Conservation (phyloP, 257 asterid genomes). For the Solanum corneliomulleri region DNA sequence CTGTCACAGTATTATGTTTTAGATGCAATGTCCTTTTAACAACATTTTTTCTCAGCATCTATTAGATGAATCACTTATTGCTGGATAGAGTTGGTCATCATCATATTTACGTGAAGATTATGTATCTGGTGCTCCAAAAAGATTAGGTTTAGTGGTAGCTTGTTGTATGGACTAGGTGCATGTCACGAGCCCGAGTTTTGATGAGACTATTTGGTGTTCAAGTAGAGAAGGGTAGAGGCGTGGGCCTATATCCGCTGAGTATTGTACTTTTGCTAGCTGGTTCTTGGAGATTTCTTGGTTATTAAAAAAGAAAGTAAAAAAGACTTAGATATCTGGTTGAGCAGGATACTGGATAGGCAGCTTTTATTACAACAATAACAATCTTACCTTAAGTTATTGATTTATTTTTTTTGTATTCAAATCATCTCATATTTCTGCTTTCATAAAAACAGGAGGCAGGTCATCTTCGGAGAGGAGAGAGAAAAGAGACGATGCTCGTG, state of each 20-base stretch:
- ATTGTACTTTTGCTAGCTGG: neutral
- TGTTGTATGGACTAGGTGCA: neutral
- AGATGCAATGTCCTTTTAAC: neutral
- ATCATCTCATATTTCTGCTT: neutral
- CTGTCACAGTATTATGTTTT: neutral
- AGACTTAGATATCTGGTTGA: neutral
- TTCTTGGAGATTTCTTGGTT: neutral
- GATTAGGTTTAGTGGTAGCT: neutral
- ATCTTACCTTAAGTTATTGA: neutral
- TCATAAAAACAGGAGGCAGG: conserved; percentile 26
- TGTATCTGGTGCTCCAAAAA: neutral
- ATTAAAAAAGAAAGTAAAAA: neutral
- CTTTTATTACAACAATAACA: neutral
- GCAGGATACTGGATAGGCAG: neutral
- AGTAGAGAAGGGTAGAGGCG: neutral
- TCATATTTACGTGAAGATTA: neutral
- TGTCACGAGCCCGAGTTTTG: neutral
- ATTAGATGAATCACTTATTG: neutral
- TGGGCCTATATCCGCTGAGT: neutral
- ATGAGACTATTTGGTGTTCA: neutral
- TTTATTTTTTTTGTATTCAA: neutral
- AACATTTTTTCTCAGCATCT: neutral
- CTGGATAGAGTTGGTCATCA: neutral
- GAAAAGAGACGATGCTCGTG: conserved; percentile 45
- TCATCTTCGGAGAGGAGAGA: conserved; percentile 47